phyloP scores from a whole-genome alignment of 2,329 filamentous ascomycete species.

The Fusarium domesticum region DNA sequence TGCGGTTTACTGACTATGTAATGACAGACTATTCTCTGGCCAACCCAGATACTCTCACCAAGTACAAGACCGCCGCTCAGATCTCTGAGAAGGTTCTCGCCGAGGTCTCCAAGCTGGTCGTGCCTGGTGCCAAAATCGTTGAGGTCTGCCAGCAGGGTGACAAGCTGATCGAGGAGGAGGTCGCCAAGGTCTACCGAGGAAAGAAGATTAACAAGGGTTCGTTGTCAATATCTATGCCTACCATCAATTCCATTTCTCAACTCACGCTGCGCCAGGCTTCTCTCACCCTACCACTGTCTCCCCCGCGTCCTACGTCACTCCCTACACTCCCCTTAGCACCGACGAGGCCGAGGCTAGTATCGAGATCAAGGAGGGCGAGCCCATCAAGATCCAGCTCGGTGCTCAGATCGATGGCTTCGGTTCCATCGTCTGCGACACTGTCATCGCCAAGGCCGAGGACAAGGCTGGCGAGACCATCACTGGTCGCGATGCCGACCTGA shows the following conservation, averaged over 20 bases:
- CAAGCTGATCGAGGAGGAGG: constrained; percentile 88
- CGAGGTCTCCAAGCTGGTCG: constrained; percentile 69
- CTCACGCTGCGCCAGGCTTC: constrained; percentile 58
- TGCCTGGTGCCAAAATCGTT: constrained; percentile 87
- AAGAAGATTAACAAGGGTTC: constrained; percentile 93
- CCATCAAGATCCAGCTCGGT: constrained; percentile 97
- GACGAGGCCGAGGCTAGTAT: constrained; percentile 80
- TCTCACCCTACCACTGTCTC: constrained; percentile 94
- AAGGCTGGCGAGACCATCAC: constrained; percentile 62
- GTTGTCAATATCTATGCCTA: constrained; percentile 27
- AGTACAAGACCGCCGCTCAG: constrained; percentile 95
- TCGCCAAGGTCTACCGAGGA: constrained; percentile 94
- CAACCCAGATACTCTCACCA: constrained; percentile 93
- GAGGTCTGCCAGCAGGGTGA: constrained; percentile 95
- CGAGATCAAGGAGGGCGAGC: constrained; percentile 78
- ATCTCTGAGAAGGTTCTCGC: constrained; percentile 96
- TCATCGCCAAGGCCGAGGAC: constrained; percentile 66
- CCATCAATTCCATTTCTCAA: constrained; percentile 1
- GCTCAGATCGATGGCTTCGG: constrained; percentile 98
- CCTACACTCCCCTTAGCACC: constrained; percentile 87
- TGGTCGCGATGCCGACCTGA: constrained; percentile 78
- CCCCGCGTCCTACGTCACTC: constrained; percentile 89
- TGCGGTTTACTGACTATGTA: constrained; percentile 8
- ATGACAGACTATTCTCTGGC: constrained; percentile 79
- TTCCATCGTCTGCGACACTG: constrained; percentile 91